Percentiles rank a stretch among this genome's conserved stretches.
These are phyloP conservation scores for Croton setiger DNA, from an alignment of 441 rosid genomes.

Conservation along the genomic window DNA sequence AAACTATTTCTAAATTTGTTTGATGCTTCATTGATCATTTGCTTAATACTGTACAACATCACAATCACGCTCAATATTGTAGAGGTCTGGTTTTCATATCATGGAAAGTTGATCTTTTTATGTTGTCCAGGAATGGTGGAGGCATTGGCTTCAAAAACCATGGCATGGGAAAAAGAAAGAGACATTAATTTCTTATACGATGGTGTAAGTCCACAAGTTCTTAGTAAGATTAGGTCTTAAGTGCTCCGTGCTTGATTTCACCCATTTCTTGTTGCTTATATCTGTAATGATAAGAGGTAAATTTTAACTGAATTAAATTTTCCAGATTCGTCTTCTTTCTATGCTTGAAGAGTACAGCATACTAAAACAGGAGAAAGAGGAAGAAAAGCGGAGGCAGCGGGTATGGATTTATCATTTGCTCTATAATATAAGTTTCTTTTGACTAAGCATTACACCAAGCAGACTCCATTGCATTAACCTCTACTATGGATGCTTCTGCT, in stretches of 20 bases:
- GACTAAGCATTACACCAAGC: too few species aligned
- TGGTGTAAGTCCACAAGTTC: slow-evolving; percentile 57
- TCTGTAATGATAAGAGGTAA: neutral
- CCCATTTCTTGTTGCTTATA: neutral
- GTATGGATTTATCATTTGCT: slow-evolving; percentile 37
- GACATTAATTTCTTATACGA: slow-evolving; percentile 76
- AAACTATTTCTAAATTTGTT: too few species aligned
- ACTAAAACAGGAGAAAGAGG: slow-evolving; percentile 80
- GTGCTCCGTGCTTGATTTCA: neutral
- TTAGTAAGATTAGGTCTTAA: neutral
- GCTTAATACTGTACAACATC: neutral
- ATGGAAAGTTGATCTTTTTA: neutral
- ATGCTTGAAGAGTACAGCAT: slow-evolving; percentile 89
- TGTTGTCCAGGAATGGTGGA: slow-evolving; percentile 72
- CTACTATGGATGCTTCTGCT: neutral
- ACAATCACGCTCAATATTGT: neutral
- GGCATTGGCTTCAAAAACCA: slow-evolving; percentile 74
- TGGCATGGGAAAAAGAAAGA: slow-evolving; percentile 92
- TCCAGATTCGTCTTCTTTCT: slow-evolving; percentile 73
- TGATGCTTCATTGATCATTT: neutral
- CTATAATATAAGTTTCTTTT: neutral
- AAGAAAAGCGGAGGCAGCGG: slow-evolving; percentile 85
- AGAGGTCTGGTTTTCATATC: neutral
- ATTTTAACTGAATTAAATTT: neutral
- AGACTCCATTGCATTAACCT: too few species aligned